Percentiles rank a stretch among this genome's conserved stretches.
Conservation (phyloP, 2,329 filamentous ascomycete species). For the Coniochaeta hoffmannii region DNA sequence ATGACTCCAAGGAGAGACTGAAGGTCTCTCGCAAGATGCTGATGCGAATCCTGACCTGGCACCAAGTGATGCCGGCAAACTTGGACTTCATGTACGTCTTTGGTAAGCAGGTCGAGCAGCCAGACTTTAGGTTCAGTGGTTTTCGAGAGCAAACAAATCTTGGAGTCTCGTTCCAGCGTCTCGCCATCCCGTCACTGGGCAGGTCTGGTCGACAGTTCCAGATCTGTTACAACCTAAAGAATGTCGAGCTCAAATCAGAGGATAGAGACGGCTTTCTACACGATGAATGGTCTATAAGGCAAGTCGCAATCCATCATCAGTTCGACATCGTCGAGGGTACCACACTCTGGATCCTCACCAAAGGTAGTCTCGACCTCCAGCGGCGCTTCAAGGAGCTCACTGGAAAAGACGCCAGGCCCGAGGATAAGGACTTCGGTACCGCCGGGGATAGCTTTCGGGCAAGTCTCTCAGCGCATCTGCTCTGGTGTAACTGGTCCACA, state of each 20-base stretch:
- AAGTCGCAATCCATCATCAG: conserved; percentile 29
- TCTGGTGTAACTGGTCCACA: conserved; percentile 30
- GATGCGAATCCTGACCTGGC: conserved; percentile 20
- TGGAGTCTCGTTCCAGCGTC: conserved; percentile 5
- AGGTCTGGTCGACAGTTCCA: conserved; percentile 27
- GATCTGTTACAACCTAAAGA: conserved; percentile 10
- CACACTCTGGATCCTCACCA: conserved; percentile 32
- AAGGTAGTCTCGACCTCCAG: conserved; percentile 22
- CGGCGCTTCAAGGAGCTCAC: conserved; percentile 23
- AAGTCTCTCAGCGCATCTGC: conserved; percentile 26
- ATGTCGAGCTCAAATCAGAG: neutral
- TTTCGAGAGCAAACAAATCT: conserved; percentile 25
- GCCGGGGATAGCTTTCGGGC: conserved; percentile 25
- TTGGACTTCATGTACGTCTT: conserved; percentile 31
- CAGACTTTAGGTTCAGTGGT: conserved; percentile 25
- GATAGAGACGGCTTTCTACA: neutral
- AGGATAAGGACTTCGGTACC: conserved; percentile 23
- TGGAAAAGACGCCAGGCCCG: conserved; percentile 16
- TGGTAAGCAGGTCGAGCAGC: conserved; percentile 20
- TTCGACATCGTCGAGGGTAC: conserved; percentile 28
- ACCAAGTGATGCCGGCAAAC: conserved; percentile 32
- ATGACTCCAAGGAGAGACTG: conserved; percentile 5
- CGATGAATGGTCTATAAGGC: conserved; percentile 26
- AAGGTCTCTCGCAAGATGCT: conserved; percentile 4
- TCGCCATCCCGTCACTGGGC: conserved; percentile 15